Conservation (phyloP, 2,329 filamentous ascomycete species). For the Colletotrichum sojae region DNA sequence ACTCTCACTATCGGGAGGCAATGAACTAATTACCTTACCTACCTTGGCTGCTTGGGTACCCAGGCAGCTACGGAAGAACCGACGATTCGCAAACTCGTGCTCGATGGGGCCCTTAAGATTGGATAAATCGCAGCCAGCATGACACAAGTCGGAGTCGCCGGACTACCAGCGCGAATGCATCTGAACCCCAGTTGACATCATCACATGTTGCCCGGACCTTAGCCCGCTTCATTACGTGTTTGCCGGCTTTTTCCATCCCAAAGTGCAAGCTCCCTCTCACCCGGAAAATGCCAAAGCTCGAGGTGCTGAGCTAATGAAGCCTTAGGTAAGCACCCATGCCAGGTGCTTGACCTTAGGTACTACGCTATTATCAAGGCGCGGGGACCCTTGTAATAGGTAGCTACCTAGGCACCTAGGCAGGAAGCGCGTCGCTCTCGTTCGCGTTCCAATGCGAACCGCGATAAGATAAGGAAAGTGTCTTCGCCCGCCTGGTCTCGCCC, state of each 20-base stretch:
- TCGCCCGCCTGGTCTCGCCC: not conserved
- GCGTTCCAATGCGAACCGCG: not conserved
- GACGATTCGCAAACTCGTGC: conserved; percentile 11
- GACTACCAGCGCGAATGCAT: conserved; percentile 9
- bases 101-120: conserved; percentile 10
- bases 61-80: not conserved
- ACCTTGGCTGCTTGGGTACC: too few relatives aligned
- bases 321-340: too few relatives aligned
- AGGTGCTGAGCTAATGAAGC: too few relatives aligned
- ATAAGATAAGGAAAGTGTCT: conserved; percentile 23
- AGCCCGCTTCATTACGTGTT: not conserved
- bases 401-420: too few relatives aligned
- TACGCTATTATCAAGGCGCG: too few relatives aligned
- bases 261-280: conserved; percentile 24
- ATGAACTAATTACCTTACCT: not conserved
- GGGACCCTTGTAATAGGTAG: too few relatives aligned
- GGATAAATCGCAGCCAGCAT: not conserved
- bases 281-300: not conserved
- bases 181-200: conserved; percentile 31
- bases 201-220: conserved; percentile 28
- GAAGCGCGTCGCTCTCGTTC: not conserved
- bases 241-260: not conserved
- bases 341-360: too few relatives aligned
- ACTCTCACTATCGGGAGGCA: not conserved
- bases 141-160: conserved; percentile 4